Percentiles rank a stretch among this genome's conserved stretches.
Conservation (phyloP, 306 rosid species). For the Quercus aquifolioides region DNA sequence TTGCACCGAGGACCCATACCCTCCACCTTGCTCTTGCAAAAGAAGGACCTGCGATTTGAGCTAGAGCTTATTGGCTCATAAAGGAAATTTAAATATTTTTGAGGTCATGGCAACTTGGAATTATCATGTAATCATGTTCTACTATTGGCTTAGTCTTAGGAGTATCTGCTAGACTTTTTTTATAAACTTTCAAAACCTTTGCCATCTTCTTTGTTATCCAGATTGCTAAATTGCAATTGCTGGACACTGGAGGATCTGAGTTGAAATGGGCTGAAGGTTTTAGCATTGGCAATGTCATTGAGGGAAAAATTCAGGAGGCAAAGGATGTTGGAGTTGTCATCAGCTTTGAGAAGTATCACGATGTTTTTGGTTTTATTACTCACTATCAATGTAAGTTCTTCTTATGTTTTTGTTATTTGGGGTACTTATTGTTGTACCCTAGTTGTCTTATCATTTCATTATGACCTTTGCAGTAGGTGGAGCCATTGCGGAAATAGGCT, state of each 20-base stretch:
- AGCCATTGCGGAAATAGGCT: slow-evolving; percentile 51
- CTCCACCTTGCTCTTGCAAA: too few species aligned
- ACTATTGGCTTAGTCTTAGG: neutral
- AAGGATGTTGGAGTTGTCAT: slow-evolving; percentile 72
- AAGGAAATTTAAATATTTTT: neutral
- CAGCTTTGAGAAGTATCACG: slow-evolving; percentile 67
- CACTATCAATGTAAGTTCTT: slow-evolving; percentile 64
- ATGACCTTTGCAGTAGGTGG: slow-evolving; percentile 55
- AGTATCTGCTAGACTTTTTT: neutral
- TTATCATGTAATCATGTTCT: neutral
- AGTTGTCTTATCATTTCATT: slow-evolving; percentile 1
- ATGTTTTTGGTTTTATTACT: slow-evolving; percentile 76
- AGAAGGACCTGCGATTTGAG: too few species aligned
- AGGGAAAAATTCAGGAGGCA: slow-evolving; percentile 72
- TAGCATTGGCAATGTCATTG: slow-evolving; percentile 49
- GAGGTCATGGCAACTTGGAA: neutral
- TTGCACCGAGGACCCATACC: too few species aligned
- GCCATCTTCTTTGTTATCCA: slow-evolving; percentile 30
- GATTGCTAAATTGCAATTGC: slow-evolving; percentile 62
- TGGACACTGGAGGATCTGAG: slow-evolving; percentile 42
- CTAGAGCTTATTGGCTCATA: too few species aligned
- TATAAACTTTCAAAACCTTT: slow-evolving; percentile 10
- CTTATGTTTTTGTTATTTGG: neutral
- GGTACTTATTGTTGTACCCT: slow-evolving; percentile 12
- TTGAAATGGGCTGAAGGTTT: slow-evolving; percentile 66